A percentile compares a stretch with the other conserved stretches of the same genome.
Conservation (phyloP, 2,329 filamentous ascomycete species). For the Ophiostoma angusticollis region DNA sequence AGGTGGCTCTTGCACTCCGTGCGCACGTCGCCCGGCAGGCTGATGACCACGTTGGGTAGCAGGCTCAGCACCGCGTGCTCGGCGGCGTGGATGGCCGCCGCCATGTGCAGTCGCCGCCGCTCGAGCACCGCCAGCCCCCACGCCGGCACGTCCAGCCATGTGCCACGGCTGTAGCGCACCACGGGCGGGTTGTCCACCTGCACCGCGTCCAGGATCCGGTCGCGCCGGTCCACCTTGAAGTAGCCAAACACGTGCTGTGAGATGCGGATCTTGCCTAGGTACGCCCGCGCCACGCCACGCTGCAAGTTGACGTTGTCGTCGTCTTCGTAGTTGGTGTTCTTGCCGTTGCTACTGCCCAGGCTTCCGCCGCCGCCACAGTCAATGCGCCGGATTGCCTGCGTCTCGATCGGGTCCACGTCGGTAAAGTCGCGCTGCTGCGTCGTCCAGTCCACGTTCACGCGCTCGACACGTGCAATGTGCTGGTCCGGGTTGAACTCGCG, state of each 20-base stretch:
- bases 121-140: conserved; percentile 66
- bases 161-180: conserved; percentile 69
- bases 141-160: conserved; percentile 90
- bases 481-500: conserved; percentile 73
- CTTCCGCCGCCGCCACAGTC: neutral
- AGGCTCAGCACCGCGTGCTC: conserved; percentile 82
- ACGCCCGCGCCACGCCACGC: conserved; percentile 51
- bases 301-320: neutral
- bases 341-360: neutral
- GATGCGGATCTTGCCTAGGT: conserved; percentile 77
- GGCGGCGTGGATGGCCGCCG: conserved; percentile 84
- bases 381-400: conserved; percentile 65
- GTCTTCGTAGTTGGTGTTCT: neutral
- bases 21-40: conserved; percentile 77
- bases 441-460: conserved; percentile 87
- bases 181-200: conserved; percentile 90
- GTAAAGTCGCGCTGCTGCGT: conserved; percentile 89
- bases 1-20: conserved; percentile 85
- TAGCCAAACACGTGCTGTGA: conserved; percentile 86
- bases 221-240: conserved; percentile 86
- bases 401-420: conserved; percentile 86
- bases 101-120: conserved; percentile 60
- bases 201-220: conserved; percentile 79
- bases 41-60: conserved; percentile 83
- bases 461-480: conserved; percentile 75